These are phyloP conservation scores for Staphylotrichum longicolle DNA, from an alignment of 495 filamentous ascomycete genomes.

Conservation along the genomic window DNA sequence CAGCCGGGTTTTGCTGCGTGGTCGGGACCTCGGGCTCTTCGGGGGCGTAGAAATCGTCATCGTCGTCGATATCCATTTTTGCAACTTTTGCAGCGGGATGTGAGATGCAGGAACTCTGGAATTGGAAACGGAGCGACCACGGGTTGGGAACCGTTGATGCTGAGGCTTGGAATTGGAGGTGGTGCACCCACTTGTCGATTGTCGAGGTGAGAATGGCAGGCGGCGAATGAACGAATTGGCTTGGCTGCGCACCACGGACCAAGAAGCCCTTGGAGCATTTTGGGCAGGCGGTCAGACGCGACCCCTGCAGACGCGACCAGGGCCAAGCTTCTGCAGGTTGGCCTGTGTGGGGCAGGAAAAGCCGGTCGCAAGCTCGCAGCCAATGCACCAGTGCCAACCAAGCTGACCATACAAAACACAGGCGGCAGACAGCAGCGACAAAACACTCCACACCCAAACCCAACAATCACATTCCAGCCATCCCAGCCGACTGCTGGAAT, in stretches of 20 bases:
- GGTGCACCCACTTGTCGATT: too few relatives aligned
- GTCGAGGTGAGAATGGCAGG: too few relatives aligned
- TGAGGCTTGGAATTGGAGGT: too few relatives aligned
- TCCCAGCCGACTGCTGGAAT: slow-evolving; percentile 7
- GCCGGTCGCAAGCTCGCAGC: not conserved
- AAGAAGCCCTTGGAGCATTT: not conserved
- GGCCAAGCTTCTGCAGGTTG: slow-evolving; percentile 18
- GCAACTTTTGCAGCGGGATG: slow-evolving; percentile 36
- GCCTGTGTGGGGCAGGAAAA: slow-evolving; percentile 26
- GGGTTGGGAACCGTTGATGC: too few relatives aligned
- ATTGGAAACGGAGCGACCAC: too few relatives aligned
- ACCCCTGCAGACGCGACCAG: slow-evolving; percentile 18
- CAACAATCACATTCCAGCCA: not conserved
- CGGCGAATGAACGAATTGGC: not conserved
- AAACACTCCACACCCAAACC: slow-evolving; percentile 16
- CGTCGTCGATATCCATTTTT: slow-evolving; percentile 65
- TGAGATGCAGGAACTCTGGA: not conserved
- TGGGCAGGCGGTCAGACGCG: slow-evolving; percentile 33
- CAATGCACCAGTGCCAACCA: too few relatives aligned
- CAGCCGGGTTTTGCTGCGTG: slow-evolving; percentile 25
- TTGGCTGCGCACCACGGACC: not conserved
- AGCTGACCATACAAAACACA: slow-evolving; percentile 18
- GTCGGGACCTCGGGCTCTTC: slow-evolving; percentile 42
- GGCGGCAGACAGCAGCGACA: not conserved
- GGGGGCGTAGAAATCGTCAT: slow-evolving; percentile 66